phyloP scores from a whole-genome alignment of 768 basidiomycete genomes.

The Omphalotus guepiniiformis region DNA sequence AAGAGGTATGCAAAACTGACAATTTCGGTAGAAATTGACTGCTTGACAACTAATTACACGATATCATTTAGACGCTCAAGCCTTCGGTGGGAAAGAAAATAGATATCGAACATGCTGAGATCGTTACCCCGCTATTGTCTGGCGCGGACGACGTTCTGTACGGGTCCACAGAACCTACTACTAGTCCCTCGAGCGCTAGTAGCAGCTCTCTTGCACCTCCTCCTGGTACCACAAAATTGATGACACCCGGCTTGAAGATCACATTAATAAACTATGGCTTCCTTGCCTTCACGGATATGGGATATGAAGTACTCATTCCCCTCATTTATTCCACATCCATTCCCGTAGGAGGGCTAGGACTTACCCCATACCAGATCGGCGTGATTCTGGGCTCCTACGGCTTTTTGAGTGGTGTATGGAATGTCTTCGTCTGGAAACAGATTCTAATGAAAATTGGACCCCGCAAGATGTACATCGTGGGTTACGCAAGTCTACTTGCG shows the following conservation, averaged over 20 bases:
- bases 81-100: not conserved
- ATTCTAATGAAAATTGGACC: slow-evolving; percentile 52
- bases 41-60: slow-evolving; percentile 10
- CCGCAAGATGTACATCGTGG: slow-evolving; percentile 41
- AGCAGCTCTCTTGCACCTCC: slow-evolving; percentile 6
- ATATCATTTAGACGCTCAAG: slow-evolving; percentile 13
- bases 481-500: slow-evolving; percentile 23
- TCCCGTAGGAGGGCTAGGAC: slow-evolving; percentile 47
- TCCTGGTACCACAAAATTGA: slow-evolving; percentile 17
- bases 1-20: slow-evolving; percentile 21
- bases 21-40: not conserved
- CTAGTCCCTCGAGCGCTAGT: slow-evolving; percentile 10
- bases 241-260: slow-evolving; percentile 21
- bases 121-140: not conserved
- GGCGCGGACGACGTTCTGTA: not conserved
- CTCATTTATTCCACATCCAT: slow-evolving; percentile 42
- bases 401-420: slow-evolving; percentile 48
- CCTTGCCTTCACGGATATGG: slow-evolving; percentile 26
- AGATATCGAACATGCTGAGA: not conserved
- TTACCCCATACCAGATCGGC: slow-evolving; percentile 47
- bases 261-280: slow-evolving; percentile 22
- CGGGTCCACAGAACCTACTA: not conserved
- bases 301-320: slow-evolving; percentile 22
- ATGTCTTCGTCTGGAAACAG: slow-evolving; percentile 47
- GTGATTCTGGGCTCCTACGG: slow-evolving; percentile 44